Evolutionary conservation across 495 filamentous ascomycete genomes (phyloP).

Genomic region (Aspergillus cristatus): DNA sequence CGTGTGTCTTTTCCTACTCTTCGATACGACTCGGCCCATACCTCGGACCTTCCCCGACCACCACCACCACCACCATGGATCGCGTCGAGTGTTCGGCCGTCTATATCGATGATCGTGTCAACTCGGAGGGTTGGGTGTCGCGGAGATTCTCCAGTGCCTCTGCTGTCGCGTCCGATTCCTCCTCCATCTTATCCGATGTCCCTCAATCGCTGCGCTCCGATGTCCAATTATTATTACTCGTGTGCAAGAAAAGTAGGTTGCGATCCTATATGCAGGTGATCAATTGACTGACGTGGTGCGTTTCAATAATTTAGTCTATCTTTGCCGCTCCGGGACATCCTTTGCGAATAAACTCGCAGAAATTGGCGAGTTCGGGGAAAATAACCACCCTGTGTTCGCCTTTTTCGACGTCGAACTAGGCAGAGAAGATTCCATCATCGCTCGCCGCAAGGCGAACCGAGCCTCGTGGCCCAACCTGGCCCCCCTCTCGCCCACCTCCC

Average conservation of each 20-base stretch:
- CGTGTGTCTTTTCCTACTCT: slow-evolving; percentile 6
- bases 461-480: slow-evolving; percentile 27
- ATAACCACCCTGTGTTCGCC: slow-evolving; percentile 64
- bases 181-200: slow-evolving; percentile 31
- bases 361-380: slow-evolving; percentile 51
- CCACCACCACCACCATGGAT: slow-evolving; percentile 57
- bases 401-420: slow-evolving; percentile 56
- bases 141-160: slow-evolving; percentile 26
- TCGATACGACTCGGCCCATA: slow-evolving; percentile 5
- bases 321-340: slow-evolving; percentile 60
- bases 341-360: slow-evolving; percentile 62
- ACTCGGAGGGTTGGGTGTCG: slow-evolving; percentile 51
- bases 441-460: slow-evolving; percentile 30
- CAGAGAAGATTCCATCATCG: slow-evolving; percentile 19
- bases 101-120: slow-evolving; percentile 70
- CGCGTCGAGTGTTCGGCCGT: slow-evolving; percentile 66
- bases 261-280: no score
- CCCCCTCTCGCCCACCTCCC: slow-evolving; percentile 26
- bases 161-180: slow-evolving; percentile 15
- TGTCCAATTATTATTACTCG: slow-evolving; percentile 37
- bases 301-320: slow-evolving; percentile 46
- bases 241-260: slow-evolving; percentile 47
- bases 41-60: no score
- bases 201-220: slow-evolving; percentile 41
- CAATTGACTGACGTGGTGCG: no score